Conservation (phyloP, 2,329 filamentous ascomycete species). For the Cladosporium austrohemisphaericum region DNA sequence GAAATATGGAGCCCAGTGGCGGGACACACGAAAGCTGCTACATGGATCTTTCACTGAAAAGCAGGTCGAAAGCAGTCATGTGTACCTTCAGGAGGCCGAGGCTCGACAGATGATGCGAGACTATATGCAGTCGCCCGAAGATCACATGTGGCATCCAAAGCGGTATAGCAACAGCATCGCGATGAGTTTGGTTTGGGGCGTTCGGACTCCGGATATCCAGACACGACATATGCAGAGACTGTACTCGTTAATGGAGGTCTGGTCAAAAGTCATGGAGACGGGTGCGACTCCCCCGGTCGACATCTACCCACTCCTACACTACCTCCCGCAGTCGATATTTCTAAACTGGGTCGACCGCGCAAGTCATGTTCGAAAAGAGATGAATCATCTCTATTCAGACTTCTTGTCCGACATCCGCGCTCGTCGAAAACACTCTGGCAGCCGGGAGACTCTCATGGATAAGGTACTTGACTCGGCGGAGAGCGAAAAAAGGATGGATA, state of each 20-base stretch:
- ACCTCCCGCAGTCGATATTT: slow-evolving; percentile 40
- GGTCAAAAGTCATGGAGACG: slow-evolving; percentile 44
- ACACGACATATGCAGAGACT: slow-evolving; percentile 29
- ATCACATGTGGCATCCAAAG: slow-evolving; percentile 47
- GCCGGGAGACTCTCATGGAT: slow-evolving; percentile 39
- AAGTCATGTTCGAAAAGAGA: slow-evolving; percentile 36
- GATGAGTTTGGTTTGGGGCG: slow-evolving; percentile 35
- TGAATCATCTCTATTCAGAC: slow-evolving; percentile 41
- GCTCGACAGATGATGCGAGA: slow-evolving; percentile 47
- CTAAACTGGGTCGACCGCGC: slow-evolving; percentile 39
- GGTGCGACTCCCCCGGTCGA: slow-evolving; percentile 50
- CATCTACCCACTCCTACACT: slow-evolving; percentile 43
- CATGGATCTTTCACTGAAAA: slow-evolving; percentile 42
- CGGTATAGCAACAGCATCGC: slow-evolving; percentile 49
- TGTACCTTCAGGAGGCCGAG: slow-evolving; percentile 46
- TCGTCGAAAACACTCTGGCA: slow-evolving; percentile 29
- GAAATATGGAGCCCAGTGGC: slow-evolving; percentile 46
- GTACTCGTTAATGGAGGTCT: slow-evolving; percentile 43
- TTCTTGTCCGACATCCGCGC: slow-evolving; percentile 34
- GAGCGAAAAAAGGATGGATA: slow-evolving; percentile 18
- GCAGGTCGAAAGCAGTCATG: slow-evolving; percentile 42
- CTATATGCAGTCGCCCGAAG: slow-evolving; percentile 37
- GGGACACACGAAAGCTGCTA: slow-evolving; percentile 43
- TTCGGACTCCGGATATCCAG: slow-evolving; percentile 24
- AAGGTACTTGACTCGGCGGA: slow-evolving; percentile 36